Evolutionary conservation across 129 eudicot species (phyloP).

Genomic region (Escallonia herrerae): DNA sequence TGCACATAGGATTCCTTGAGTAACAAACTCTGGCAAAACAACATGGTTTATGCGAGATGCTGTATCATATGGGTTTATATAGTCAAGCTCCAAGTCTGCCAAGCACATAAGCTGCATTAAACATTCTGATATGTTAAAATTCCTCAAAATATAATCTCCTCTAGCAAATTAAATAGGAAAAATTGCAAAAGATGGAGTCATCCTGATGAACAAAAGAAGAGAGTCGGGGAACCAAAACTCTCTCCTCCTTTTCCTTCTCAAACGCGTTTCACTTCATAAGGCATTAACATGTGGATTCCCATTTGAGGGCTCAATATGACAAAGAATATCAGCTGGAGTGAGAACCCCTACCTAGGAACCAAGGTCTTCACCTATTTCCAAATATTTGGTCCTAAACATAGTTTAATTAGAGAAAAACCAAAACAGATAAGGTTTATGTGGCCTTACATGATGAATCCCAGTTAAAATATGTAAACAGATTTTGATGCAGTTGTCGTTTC

Average conservation of each 20-base stretch:
- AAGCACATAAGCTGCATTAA: conserved; percentile 74
- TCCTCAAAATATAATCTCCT: not conserved
- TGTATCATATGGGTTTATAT: conserved; percentile 66
- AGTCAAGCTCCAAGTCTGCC: conserved; percentile 71
- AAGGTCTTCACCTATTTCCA: too few species aligned
- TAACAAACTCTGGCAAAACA: conserved; percentile 49
- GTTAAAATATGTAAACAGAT: too few species aligned
- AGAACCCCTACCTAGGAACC: too few species aligned
- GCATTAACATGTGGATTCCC: not conserved
- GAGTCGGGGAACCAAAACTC: not conserved
- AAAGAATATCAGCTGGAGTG: not conserved
- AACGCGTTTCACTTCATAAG: too few species aligned
- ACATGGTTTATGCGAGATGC: conserved; percentile 58
- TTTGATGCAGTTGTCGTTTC: too few species aligned
- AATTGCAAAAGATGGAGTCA: not conserved
- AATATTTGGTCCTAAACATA: too few species aligned
- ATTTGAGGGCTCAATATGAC: not conserved
- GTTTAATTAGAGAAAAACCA: too few species aligned
- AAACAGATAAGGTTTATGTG: too few species aligned
- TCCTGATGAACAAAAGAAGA: not conserved
- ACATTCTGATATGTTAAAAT: conserved; percentile 14
- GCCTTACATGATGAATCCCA: too few species aligned
- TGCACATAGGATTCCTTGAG: conserved; percentile 53
- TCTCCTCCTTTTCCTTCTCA: not conserved
- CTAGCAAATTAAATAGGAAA: not conserved